Evolutionary conservation across 805 yeast genomes (phyloP), one percentile per base, ranked within the genome.

Genomic region (Saturnispora galanensis): DNA sequence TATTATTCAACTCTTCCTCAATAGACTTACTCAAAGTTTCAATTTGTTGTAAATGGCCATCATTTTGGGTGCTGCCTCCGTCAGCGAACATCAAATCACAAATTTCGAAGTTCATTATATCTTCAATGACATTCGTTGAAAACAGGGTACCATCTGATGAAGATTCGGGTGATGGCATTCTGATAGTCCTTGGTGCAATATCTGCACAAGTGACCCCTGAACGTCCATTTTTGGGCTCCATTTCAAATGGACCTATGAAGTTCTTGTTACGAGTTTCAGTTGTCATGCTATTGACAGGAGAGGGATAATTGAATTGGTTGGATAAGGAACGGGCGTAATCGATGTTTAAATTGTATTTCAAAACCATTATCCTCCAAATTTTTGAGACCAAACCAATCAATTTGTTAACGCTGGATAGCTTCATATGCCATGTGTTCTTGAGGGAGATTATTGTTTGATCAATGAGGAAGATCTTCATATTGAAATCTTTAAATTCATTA

Each of bases 381-480:
- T 50, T 51, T 15, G 52, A 42, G 11, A 56, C 49, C 5, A 56
- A 46, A 9, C 50, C 41, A 9, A 57, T 48, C 30, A 55, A 39
- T 35, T 53, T 56, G 26, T 52, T 54, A 21, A 58, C 48, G 31
- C 58, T 53, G 9, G 56, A 51, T 16, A 56, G 36, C 34, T 53
- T 56, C n/a, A 49, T 45, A 38, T 49, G 50, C 62, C 62, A 58
- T 26, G 56, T 49, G 8, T 39, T 17, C 10, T 52, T 50, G 8
- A 58, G 38, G 8, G 51, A 41, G 4, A 50, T 44, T 3, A 58
- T 45, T 2, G 54, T 46, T 35, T 49, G 48, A 26, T 55, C 59
- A 39, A 58, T 47, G 10, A 58, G 39, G 41, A 50, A 46, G 8
- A 54, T 59, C 44, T 68, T 64, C 47, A 68, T 49, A 28, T 59